Percentiles rank a stretch among this genome's conserved stretches.
These are phyloP conservation scores for Alloteropsis semialata DNA, from an alignment of 176 grass and related monocot species.

Conservation along the genomic window DNA sequence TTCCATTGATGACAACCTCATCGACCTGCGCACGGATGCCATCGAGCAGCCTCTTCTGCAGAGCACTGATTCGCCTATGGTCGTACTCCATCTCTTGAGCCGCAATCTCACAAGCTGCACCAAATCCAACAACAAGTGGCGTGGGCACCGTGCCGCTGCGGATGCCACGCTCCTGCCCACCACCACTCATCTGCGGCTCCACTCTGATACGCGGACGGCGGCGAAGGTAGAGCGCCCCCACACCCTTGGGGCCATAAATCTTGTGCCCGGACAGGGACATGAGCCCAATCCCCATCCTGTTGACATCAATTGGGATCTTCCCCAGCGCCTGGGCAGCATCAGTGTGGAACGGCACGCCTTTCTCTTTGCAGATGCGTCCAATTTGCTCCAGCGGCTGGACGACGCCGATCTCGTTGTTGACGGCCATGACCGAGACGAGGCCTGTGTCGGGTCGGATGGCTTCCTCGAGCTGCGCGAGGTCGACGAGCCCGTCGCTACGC, in stretches of 20 bases:
- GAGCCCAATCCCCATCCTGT: slow-evolving; percentile 74
- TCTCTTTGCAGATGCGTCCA: slow-evolving; percentile 73
- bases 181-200: slow-evolving; percentile 91
- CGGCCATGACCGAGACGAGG: slow-evolving; percentile 89
- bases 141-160: slow-evolving; percentile 90
- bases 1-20: slow-evolving; percentile 81
- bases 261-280: slow-evolving; percentile 92
- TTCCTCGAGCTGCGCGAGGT: slow-evolving; percentile 57
- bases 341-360: slow-evolving; percentile 82
- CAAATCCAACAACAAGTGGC: slow-evolving; percentile 74
- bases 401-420: slow-evolving; percentile 96
- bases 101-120: slow-evolving; percentile 80
- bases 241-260: slow-evolving; percentile 94
- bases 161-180: slow-evolving; percentile 88
- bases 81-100: slow-evolving; percentile 88
- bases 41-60: slow-evolving; percentile 64
- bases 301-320: slow-evolving; percentile 84
- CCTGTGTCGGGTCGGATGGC: slow-evolving; percentile 86
- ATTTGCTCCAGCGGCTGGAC: slow-evolving; percentile 88
- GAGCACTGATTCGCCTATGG: slow-evolving; percentile 12
- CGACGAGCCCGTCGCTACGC: slow-evolving; percentile 67
- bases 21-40: slow-evolving; percentile 64
- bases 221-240: slow-evolving; percentile 82
- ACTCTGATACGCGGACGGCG: slow-evolving; percentile 77
- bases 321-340: slow-evolving; percentile 79